Percentiles rank a stretch among this genome's conserved stretches.
These are phyloP conservation scores for Ophiostoma quercus DNA, from an alignment of 2,329 filamentous ascomycete genomes.

Conservation along the genomic window DNA sequence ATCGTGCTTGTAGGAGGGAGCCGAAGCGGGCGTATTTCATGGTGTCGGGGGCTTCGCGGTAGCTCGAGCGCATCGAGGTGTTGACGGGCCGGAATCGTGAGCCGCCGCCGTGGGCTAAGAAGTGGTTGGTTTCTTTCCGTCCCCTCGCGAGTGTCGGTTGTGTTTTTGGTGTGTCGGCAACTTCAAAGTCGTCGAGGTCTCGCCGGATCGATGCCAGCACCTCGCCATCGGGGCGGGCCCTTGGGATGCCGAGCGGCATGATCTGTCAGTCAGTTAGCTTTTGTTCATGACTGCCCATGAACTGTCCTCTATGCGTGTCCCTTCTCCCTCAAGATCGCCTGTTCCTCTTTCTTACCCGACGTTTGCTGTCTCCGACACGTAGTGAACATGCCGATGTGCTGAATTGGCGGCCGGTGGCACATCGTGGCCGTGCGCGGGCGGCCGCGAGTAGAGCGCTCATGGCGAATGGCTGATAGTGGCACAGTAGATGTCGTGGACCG, in stretches of 20 bases:
- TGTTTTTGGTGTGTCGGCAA: background rate
- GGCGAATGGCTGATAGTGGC: background rate
- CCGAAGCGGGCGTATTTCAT: slow-evolving; percentile 27
- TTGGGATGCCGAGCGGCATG: background rate
- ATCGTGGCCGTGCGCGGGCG: slow-evolving; percentile 10
- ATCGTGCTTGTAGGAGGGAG: slow-evolving; percentile 32
- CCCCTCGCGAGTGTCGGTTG: background rate
- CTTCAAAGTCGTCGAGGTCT: slow-evolving; percentile 16
- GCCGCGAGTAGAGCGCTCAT: slow-evolving; percentile 28
- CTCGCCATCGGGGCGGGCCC: background rate
- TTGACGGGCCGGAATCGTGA: background rate
- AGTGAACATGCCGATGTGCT: slow-evolving; percentile 16
- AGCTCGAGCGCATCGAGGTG: slow-evolving; percentile 3
- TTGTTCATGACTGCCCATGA: background rate
- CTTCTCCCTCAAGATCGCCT: background rate
- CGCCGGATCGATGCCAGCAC: slow-evolving; percentile 11
- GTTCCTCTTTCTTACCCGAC: background rate
- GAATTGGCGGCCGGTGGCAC: slow-evolving; percentile 11
- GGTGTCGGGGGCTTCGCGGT: slow-evolving; percentile 8
- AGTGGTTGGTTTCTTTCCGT: background rate
- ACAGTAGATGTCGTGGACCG: background rate
- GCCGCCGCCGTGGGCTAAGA: slow-evolving; percentile 6
- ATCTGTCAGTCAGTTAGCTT: background rate
- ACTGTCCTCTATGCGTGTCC: background rate
- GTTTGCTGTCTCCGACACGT: background rate